phyloP scores from a whole-genome alignment of 306 rosid species.

The Acacia melanoxylon region DNA sequence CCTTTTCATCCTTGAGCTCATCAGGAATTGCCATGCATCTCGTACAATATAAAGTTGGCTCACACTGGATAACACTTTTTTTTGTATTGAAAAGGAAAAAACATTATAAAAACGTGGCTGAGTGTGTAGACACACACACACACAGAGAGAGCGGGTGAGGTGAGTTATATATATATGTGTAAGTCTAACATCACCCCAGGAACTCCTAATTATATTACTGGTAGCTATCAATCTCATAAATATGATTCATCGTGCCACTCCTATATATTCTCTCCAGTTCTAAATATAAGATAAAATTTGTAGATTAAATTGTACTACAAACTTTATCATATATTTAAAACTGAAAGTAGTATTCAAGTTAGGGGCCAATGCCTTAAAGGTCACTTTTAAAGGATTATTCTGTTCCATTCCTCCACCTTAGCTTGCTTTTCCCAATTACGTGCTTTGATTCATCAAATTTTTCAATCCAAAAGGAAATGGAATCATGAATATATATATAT shows the following conservation, averaged over 20 bases:
- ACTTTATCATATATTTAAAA: too few species aligned
- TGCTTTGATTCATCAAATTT: neutral
- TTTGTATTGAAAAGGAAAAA: neutral
- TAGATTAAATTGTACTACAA: too few species aligned
- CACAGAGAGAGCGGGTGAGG: neutral
- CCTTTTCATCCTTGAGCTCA: neutral
- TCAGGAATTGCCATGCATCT: neutral
- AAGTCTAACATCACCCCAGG: neutral
- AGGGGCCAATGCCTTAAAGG: neutral
- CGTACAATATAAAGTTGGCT: neutral
- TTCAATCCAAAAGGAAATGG: neutral
- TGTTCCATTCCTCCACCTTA: neutral
- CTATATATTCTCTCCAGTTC: neutral
- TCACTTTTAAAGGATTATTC: neutral
- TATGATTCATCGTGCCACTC: neutral
- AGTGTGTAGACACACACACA: neutral
- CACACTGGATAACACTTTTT: neutral
- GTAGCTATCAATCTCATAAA: neutral
- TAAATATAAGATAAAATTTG: too few species aligned
- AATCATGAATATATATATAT: neutral
- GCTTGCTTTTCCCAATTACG: neutral
- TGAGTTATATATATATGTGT: neutral
- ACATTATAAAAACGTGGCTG: neutral
- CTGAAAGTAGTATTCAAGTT: neutral
- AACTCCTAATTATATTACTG: neutral